Evolutionary conservation across 306 rosid genomes (phyloP).

Genomic region (Begonia peltatifolia): DNA sequence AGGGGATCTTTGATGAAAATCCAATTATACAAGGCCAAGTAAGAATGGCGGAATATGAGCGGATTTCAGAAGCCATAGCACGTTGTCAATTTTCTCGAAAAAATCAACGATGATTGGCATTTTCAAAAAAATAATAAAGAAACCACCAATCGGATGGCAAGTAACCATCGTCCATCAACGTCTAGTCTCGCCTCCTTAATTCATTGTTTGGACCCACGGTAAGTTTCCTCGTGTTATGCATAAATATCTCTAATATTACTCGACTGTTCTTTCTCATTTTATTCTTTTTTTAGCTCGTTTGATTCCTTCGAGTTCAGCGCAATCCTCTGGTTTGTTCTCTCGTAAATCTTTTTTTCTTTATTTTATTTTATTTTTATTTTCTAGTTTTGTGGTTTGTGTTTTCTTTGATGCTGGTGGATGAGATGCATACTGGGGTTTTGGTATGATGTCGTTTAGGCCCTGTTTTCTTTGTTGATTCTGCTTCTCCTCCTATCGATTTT

Average conservation of each 20-base stretch:
- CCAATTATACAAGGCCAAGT: too few relatives aligned
- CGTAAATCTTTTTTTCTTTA: not conserved
- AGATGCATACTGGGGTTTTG: constrained; percentile 1
- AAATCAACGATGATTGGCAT: too few relatives aligned
- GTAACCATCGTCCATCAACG: too few relatives aligned
- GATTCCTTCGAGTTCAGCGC: constrained; percentile 1
- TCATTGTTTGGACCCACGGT: too few relatives aligned
- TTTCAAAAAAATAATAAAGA: too few relatives aligned
- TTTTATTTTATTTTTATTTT: not conserved
- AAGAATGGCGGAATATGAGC: too few relatives aligned
- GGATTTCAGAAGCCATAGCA: too few relatives aligned
- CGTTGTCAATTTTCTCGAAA: too few relatives aligned
- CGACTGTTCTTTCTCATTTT: not conserved
- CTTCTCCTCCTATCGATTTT: not conserved
- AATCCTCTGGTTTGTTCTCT: constrained; percentile 6
- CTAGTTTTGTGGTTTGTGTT: not conserved
- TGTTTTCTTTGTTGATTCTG: constrained; percentile 3
- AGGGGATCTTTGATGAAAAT: too few relatives aligned
- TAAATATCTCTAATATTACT: not conserved
- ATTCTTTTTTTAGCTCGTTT: not conserved
- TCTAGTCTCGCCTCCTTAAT: too few relatives aligned
- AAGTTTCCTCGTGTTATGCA: too few relatives aligned
- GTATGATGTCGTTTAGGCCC: not conserved
- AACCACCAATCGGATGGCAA: too few relatives aligned
- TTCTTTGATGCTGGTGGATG: not conserved